These are phyloP conservation scores for Geotrichum histeridarum DNA, from an alignment of 1,139 yeast species.

Conservation along the genomic window DNA sequence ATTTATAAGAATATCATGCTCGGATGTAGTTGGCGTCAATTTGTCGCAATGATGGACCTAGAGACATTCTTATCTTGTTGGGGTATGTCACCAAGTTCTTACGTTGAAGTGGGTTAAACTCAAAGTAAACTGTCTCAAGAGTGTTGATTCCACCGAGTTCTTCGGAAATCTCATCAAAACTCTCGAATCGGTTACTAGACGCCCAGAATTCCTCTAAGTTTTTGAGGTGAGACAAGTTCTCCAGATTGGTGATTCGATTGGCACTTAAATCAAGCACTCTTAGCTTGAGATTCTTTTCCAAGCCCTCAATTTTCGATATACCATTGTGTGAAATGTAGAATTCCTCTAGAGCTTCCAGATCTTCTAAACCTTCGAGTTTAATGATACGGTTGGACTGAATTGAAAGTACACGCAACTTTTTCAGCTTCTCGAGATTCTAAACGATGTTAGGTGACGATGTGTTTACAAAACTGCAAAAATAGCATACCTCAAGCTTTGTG, in stretches of 20 bases:
- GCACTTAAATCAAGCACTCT: conserved; percentile 77
- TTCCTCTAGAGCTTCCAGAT: conserved; percentile 69
- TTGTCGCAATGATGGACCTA: conserved; percentile 72
- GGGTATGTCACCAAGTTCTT: conserved; percentile 75
- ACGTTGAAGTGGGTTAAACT: conserved; percentile 85
- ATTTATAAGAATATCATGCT: background rate
- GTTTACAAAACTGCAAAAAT: background rate
- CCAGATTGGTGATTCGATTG: conserved; percentile 58
- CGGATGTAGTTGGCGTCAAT: conserved; percentile 77
- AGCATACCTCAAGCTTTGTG: conserved; percentile 44
- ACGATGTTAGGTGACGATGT: background rate
- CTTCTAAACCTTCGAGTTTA: conserved; percentile 76
- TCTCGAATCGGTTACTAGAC: conserved; percentile 64
- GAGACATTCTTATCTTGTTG: conserved; percentile 66
- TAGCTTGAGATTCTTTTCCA: conserved; percentile 64
- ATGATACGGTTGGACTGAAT: conserved; percentile 82
- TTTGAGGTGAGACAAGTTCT: conserved; percentile 58
- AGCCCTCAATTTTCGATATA: conserved; percentile 65
- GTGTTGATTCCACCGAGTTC: conserved; percentile 59
- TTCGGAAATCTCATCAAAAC: conserved; percentile 62
- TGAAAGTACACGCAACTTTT: conserved; percentile 68
- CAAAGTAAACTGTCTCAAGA: conserved; percentile 86
- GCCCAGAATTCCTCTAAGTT: conserved; percentile 92
- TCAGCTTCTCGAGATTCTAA: conserved; percentile 52
- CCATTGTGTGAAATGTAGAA: conserved; percentile 86